Evolutionary conservation across 352 stramenopile species (phyloP).

Genomic region (Pythium myriotylum): DNA sequence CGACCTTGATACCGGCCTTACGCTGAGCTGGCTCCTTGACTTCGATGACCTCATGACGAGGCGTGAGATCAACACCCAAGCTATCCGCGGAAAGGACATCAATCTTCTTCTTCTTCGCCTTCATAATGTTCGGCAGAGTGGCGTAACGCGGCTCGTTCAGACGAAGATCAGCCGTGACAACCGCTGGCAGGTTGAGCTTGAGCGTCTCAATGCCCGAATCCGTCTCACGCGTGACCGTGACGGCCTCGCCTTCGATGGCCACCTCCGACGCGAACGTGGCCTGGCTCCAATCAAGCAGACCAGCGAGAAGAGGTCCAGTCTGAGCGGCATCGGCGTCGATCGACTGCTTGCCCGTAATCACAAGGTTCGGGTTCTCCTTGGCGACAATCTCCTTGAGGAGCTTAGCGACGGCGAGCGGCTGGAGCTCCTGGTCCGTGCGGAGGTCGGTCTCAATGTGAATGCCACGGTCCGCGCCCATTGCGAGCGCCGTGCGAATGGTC

Average conservation of each 20-base stretch:
- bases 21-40: conserved; percentile 93
- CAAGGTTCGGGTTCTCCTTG: conserved; percentile 92
- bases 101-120: conserved; percentile 95
- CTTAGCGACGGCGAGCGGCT: conserved; percentile 97
- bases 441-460: conserved; percentile 98
- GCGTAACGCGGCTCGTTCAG: conserved; percentile 99
- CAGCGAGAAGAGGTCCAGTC: conserved; percentile 95
- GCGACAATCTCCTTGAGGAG: conserved; percentile 95
- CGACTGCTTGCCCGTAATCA: conserved; percentile 98
- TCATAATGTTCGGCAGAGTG: conserved; percentile 99
- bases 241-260: conserved; percentile 51
- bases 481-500: conserved; percentile 94
- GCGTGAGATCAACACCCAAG: conserved; percentile 72
- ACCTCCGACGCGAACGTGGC: conserved; percentile 97
- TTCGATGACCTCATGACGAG: conserved; percentile 72
- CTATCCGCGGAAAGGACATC: conserved; percentile 74
- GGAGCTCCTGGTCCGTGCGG: conserved; percentile 97
- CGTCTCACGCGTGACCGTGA: conserved; percentile 94
- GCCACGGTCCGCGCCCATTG: conserved; percentile 94
- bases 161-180: conserved; percentile 98
- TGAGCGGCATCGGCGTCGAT: conserved; percentile 87
- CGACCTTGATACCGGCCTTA: conserved; percentile 95
- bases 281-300: conserved; percentile 96
- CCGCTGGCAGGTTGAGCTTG: conserved; percentile 89
- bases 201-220: conserved; percentile 93